phyloP scores from a whole-genome alignment of 2,329 filamentous ascomycete species.

The Aureobasidium sp. region DNA sequence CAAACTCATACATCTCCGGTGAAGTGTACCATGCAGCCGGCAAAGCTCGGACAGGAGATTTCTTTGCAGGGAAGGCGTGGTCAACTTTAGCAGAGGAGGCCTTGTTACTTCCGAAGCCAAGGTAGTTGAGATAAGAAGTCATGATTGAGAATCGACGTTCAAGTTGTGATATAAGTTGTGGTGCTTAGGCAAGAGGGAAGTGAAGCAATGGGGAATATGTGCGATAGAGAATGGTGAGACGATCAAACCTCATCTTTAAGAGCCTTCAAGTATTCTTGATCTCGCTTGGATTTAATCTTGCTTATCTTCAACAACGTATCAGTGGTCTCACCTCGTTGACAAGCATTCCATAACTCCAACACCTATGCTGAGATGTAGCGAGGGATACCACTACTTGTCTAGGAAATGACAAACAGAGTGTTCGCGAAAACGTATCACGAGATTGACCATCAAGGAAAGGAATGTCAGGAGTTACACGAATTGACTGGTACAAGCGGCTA shows the following conservation, averaged over 20 bases:
- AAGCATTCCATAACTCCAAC: too few species aligned
- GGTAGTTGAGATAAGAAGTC: conserved; percentile 7
- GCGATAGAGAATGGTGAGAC: background rate
- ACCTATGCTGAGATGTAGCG: too few species aligned
- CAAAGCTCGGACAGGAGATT: conserved; percentile 24
- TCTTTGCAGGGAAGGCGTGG: background rate
- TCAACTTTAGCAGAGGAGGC: background rate
- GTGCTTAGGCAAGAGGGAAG: background rate
- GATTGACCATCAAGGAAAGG: background rate
- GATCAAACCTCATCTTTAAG: background rate
- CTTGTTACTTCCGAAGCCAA: background rate
- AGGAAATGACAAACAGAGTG: background rate
- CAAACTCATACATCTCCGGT: conserved; percentile 38
- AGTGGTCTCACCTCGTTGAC: background rate
- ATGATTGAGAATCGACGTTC: background rate
- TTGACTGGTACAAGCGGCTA: background rate
- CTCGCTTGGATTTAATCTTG: background rate
- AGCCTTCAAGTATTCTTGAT: background rate
- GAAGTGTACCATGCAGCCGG: conserved; percentile 41
- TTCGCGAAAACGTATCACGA: background rate
- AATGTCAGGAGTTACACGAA: background rate
- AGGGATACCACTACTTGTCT: background rate
- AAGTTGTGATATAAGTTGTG: too few species aligned
- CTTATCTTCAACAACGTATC: background rate
- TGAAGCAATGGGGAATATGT: background rate